Percentiles rank a stretch among this genome's conserved stretches.
Evolutionary conservation across 208 protist genomes (phyloP).

Genomic region (Leptomonas seymouri): DNA sequence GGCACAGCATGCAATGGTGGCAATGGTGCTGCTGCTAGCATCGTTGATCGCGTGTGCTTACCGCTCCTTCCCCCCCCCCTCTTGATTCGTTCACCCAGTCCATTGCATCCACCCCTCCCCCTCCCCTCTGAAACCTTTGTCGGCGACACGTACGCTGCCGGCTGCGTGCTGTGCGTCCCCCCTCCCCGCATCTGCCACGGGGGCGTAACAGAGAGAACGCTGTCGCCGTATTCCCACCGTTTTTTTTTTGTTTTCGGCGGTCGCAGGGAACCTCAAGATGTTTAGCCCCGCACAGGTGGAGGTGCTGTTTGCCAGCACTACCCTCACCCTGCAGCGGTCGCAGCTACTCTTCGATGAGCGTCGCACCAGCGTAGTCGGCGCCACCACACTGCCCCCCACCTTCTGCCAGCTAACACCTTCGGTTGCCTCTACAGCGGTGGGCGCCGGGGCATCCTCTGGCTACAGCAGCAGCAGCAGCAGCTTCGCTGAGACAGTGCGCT

Average conservation of each 20-base stretch:
- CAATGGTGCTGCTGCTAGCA: too few species aligned
- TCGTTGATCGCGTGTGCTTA: too few species aligned
- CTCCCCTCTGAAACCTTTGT: too few species aligned
- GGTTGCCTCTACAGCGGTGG: slow-evolving; percentile 5
- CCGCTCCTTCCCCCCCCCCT: too few species aligned
- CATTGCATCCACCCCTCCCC: too few species aligned
- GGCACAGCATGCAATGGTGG: too few species aligned
- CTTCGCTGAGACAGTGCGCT: slow-evolving; percentile 24
- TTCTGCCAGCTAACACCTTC: slow-evolving; percentile 14
- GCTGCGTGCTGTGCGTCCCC: too few species aligned
- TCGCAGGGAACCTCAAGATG: slow-evolving; percentile 28
- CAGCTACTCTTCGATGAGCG: slow-evolving; percentile 59
- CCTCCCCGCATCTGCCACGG: too few species aligned
- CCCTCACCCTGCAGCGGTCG: slow-evolving; percentile 45
- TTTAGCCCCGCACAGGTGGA: slow-evolving; percentile 54
- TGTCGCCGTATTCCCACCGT: too few species aligned
- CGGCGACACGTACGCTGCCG: too few species aligned
- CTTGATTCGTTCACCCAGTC: too few species aligned
- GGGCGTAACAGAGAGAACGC: too few species aligned
- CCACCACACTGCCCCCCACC: slow-evolving; percentile 3
- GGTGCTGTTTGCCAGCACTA: slow-evolving; percentile 51
- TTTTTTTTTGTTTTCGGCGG: not conserved
- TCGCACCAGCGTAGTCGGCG: slow-evolving; percentile 7
- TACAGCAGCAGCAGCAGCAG: slow-evolving; percentile 16
- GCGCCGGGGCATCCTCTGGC: not conserved